These are phyloP conservation scores for Cicer yamashitae DNA, from an alignment of 306 rosid species.

Conservation along the genomic window DNA sequence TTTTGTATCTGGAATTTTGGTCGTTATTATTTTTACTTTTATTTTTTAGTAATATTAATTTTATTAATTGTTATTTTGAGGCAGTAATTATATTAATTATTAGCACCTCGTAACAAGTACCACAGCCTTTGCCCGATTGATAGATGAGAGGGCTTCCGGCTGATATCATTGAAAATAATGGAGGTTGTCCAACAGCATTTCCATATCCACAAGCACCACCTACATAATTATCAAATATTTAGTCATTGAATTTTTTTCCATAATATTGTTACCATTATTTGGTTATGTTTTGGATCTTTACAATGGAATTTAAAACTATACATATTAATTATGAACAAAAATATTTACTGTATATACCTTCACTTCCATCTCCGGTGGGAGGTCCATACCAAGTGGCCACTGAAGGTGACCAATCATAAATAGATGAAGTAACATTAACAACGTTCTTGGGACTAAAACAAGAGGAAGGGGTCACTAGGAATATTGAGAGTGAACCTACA, in stretches of 20 bases:
- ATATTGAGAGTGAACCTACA: conserved; percentile 33
- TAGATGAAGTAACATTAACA: conserved; percentile 46
- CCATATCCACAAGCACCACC: conserved; percentile 89
- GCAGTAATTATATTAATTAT: background rate
- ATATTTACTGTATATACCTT: conserved; percentile 43
- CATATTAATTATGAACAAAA: background rate
- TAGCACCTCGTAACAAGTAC: conserved; percentile 75
- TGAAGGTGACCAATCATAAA: conserved; percentile 54
- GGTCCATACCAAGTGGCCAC: conserved; percentile 77
- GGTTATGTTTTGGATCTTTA: too few relatives aligned
- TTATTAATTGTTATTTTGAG: too few relatives aligned
- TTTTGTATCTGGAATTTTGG: too few relatives aligned
- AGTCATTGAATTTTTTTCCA: too few relatives aligned
- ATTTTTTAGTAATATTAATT: too few relatives aligned
- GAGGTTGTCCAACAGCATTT: conserved; percentile 55
- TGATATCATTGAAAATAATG: conserved; percentile 63
- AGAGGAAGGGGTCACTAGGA: conserved; percentile 47
- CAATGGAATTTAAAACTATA: too few relatives aligned
- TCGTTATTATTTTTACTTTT: too few relatives aligned
- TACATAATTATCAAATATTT: background rate
- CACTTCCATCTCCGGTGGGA: conserved; percentile 66
- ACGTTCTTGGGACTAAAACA: conserved; percentile 53
- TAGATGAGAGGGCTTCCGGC: conserved; percentile 70
- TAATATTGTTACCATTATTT: too few relatives aligned
- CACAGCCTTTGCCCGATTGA: conserved; percentile 72